These are phyloP conservation scores for Komagataella populi DNA, from an alignment of 805 yeast species.

Conservation along the genomic window DNA sequence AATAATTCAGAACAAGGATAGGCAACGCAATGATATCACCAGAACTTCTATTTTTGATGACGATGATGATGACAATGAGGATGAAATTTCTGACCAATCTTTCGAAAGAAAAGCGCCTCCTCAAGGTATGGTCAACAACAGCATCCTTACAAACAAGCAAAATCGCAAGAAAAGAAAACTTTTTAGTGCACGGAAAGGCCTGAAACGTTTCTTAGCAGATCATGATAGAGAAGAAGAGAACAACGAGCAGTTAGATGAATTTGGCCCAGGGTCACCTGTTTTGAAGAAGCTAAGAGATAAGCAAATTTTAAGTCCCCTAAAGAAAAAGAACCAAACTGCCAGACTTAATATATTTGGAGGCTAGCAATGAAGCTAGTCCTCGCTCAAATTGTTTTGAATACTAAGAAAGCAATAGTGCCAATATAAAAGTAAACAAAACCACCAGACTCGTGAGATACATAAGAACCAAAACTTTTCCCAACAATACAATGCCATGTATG, in stretches of 20 bases:
- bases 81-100: constrained; percentile 1
- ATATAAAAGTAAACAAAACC: constrained; percentile 59
- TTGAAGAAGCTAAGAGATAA: constrained; percentile 8
- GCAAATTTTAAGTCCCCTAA: constrained; percentile 1
- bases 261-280: constrained; percentile 7
- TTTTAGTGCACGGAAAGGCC: constrained; percentile 1
- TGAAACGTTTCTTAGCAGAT: constrained; percentile 2
- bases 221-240: constrained; percentile 4
- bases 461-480: constrained; percentile 68
- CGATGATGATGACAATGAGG: constrained; percentile 3
- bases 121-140: not conserved
- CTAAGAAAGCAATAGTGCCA: constrained; percentile 52
- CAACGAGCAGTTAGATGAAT: constrained; percentile 1
- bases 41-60: constrained; percentile 2
- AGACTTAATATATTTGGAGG: not conserved
- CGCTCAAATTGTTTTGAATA: constrained; percentile 48
- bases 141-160: constrained; percentile 2
- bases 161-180: constrained; percentile 2
- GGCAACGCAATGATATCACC: not conserved
- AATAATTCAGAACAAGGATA: not conserved
- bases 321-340: constrained; percentile 1
- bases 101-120: not conserved
- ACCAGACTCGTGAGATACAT: constrained; percentile 67
- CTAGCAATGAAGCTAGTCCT: not conserved
- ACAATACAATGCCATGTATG: constrained; percentile 75